A percentile compares a stretch with the other conserved stretches of the same genome.
Evolutionary conservation across 2,329 filamentous ascomycete species (phyloP).

Genomic region (Rhinocladiella similis): DNA sequence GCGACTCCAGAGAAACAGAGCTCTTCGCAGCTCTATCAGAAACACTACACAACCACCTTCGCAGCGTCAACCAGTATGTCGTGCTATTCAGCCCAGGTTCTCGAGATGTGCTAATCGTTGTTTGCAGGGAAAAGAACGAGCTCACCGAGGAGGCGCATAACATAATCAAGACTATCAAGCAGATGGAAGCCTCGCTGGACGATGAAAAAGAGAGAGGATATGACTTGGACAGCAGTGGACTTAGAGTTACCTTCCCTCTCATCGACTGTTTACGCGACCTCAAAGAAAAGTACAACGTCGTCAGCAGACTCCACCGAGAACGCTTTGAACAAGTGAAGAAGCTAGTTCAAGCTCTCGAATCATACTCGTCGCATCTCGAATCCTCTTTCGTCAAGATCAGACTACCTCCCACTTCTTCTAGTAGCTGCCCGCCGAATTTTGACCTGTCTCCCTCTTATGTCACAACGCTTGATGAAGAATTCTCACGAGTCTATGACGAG

Average conservation of each 20-base stretch:
- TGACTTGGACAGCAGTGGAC: conserved; percentile 64
- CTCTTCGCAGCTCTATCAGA: conserved; percentile 90
- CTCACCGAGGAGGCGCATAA: conserved; percentile 86
- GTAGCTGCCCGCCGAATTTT: conserved; percentile 77
- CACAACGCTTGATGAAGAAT: conserved; percentile 81
- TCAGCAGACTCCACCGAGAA: conserved; percentile 82
- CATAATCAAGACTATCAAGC: conserved; percentile 80
- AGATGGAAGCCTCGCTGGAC: conserved; percentile 90
- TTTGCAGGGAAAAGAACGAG: conserved; percentile 74
- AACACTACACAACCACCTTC: conserved; percentile 86
- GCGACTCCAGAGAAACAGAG: conserved; percentile 87
- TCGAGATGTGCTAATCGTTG: conserved; percentile 12
- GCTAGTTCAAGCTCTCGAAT: conserved; percentile 88
- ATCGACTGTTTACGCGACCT: conserved; percentile 74
- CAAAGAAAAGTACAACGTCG: conserved; percentile 80
- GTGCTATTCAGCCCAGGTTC: not conserved
- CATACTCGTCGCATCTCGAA: conserved; percentile 95
- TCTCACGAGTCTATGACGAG: conserved; percentile 93
- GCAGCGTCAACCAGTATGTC: conserved; percentile 68
- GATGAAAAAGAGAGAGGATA: conserved; percentile 68
- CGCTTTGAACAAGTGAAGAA: conserved; percentile 96
- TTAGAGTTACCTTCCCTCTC: conserved; percentile 81
- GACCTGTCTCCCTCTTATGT: conserved; percentile 92
- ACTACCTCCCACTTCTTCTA: conserved; percentile 78
- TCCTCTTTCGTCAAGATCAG: conserved; percentile 80